Percentiles rank a stretch among this genome's conserved stretches.
These are phyloP conservation scores for Fusarium mundagurra DNA, from an alignment of 2,329 filamentous ascomycete species.

Conservation along the genomic window DNA sequence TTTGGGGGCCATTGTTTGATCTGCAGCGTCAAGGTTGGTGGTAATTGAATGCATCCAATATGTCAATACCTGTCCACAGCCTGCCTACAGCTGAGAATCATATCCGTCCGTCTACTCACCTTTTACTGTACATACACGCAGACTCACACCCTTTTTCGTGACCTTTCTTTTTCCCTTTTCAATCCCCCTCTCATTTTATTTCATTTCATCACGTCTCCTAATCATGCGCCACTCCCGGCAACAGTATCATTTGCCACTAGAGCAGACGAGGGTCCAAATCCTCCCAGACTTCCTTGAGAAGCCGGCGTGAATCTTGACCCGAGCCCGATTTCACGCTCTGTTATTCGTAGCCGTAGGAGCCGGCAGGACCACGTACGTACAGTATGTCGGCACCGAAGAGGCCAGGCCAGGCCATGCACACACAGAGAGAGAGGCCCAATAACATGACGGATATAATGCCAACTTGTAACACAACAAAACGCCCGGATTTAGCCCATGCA, in stretches of 20 bases:
- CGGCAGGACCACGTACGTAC: slow-evolving; percentile 6
- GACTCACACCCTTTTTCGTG: neutral
- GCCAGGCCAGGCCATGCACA: neutral
- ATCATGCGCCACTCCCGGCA: neutral
- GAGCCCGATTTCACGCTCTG: neutral
- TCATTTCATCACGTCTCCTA: neutral
- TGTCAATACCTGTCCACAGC: neutral
- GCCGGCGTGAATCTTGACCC: neutral
- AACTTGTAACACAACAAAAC: slow-evolving; percentile 14
- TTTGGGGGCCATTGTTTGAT: slow-evolving; percentile 1
- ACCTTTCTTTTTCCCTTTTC: neutral
- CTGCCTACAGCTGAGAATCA: neutral
- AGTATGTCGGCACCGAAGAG: neutral
- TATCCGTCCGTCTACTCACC: neutral
- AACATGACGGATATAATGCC: neutral
- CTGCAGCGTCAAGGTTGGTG: neutral
- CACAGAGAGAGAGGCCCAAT: slow-evolving; percentile 2
- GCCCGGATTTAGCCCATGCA: slow-evolving; percentile 14
- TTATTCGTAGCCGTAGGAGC: neutral
- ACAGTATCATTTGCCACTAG: neutral
- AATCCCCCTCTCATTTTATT: neutral
- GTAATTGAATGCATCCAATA: neutral
- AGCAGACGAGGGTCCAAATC: slow-evolving; percentile 2
- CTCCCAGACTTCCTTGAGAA: neutral
- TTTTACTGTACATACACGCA: neutral